phyloP scores from a whole-genome alignment of 2,329 filamentous ascomycete species.

The Scedosporium apiospermum region DNA sequence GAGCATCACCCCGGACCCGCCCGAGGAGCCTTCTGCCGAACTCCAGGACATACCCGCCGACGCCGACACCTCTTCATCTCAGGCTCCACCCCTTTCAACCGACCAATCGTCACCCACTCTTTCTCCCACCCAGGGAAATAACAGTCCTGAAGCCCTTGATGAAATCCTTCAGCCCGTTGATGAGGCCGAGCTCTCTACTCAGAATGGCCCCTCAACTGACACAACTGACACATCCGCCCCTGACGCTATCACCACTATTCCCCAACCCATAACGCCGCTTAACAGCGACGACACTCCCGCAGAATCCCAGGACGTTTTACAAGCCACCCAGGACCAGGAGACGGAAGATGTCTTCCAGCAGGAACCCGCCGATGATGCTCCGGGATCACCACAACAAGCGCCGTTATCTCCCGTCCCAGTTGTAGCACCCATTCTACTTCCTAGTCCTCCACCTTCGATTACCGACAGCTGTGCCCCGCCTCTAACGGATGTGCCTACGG shows the following conservation, averaged over 20 bases:
- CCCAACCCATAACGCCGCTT: neutral
- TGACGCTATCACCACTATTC: neutral
- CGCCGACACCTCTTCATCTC: slow-evolving; percentile 1
- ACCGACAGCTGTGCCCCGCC: neutral
- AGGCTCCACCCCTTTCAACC: neutral
- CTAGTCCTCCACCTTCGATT: neutral
- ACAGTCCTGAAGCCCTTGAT: neutral
- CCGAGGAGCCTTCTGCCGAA: slow-evolving; percentile 6
- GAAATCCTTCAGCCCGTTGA: neutral
- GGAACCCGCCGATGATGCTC: neutral
- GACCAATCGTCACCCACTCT: neutral
- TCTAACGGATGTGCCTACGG: neutral
- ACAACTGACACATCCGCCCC: neutral
- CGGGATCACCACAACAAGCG: neutral
- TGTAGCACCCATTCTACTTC: neutral
- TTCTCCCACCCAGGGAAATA: neutral
- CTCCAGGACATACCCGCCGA: neutral
- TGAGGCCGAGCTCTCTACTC: neutral
- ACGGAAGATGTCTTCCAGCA: too few species aligned
- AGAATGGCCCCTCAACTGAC: neutral
- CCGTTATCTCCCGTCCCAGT: neutral
- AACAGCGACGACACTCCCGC: neutral
- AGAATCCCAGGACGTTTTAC: neutral
- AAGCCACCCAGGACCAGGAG: neutral
- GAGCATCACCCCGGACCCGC: slow-evolving; percentile 11